Base-by-base conservation (phyloP, 768 basidiomycete genomes). In the Panellus pusillus region DNA sequence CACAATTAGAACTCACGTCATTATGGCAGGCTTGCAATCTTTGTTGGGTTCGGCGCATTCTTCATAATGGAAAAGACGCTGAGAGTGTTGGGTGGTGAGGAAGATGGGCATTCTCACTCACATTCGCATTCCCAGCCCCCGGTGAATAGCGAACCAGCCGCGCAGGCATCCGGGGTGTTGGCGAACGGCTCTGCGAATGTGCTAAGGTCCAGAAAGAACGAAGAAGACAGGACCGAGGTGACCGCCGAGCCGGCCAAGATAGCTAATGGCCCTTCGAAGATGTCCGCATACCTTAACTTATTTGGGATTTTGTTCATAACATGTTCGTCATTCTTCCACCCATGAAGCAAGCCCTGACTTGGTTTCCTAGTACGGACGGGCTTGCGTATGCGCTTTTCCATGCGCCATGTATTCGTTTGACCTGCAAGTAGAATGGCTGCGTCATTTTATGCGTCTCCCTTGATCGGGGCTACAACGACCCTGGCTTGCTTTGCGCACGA, bases 221-320 rank as follows among this genome's bases (percentile, higher is more conserved):
- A 63, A 39, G 24, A 55, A 49, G 45, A 57, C 38, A 47, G 2
- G 20, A 75, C 65, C 43, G 67, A 73, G 36, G 66, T 68, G 55
- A 52, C 67, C 50, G 65, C 67, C 50, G 65, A 66, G 29, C 59
- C 66, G 47, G 61, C 60, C 28, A 65, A 68, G 56, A 51, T 67
- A 51, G 66, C 68, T 14, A 72, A 73, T 49, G 81, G 84, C 27
- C 82, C 89, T 15, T 88, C 92, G 37, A 91, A 90, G 69, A 73
- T 93, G 47, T 94, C 93, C 15, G 93, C 93, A 13, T 95, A 94
- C 69, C 79, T 96, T 46, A 96, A 96, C 71, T 76, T 95, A 48
- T 93, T 93, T 66, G 93, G 92, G 93, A 94, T 68, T 93, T 95
- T 66, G 91, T 91, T 44, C 93, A 96, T 66, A 95, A 96, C 67